phyloP scores from a whole-genome alignment of 768 basidiomycete genomes.

The Tricholoma hemisulphureum region DNA sequence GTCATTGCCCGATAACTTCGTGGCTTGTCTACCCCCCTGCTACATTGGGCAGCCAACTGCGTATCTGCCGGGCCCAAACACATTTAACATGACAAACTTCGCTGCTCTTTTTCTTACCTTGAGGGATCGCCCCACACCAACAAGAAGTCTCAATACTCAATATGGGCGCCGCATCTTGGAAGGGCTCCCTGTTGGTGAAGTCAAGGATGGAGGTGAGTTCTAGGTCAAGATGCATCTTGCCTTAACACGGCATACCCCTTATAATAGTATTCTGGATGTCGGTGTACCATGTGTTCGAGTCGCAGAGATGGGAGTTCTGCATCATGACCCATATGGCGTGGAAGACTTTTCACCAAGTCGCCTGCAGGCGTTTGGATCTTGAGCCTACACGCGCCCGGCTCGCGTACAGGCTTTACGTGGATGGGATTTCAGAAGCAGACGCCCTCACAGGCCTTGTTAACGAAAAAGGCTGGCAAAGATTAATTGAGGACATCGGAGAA shows the following conservation, averaged over 20 bases:
- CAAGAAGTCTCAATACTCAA: background rate
- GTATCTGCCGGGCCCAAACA: background rate
- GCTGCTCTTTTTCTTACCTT: background rate
- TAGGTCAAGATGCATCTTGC: background rate
- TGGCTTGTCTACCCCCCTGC: background rate
- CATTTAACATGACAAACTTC: background rate
- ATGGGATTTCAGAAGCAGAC: no score
- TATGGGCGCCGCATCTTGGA: background rate
- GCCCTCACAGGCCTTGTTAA: no score
- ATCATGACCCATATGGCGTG: no score
- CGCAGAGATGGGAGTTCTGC: no score
- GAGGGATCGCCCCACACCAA: background rate
- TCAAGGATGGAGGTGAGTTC: background rate
- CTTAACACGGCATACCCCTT: background rate
- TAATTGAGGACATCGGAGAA: no score
- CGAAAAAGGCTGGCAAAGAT: no score
- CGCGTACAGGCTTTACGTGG: no score
- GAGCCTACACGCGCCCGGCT: no score
- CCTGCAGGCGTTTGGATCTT: no score
- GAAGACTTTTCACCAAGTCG: no score
- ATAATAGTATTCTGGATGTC: background rate
- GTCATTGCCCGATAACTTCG: background rate
- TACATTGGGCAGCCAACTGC: background rate
- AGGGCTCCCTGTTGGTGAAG: background rate
- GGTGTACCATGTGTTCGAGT: no score